Evolutionary conservation across 768 basidiomycete genomes (phyloP), one percentile per base, ranked within the genome.

Genomic region (Tulasnella sp.): DNA sequence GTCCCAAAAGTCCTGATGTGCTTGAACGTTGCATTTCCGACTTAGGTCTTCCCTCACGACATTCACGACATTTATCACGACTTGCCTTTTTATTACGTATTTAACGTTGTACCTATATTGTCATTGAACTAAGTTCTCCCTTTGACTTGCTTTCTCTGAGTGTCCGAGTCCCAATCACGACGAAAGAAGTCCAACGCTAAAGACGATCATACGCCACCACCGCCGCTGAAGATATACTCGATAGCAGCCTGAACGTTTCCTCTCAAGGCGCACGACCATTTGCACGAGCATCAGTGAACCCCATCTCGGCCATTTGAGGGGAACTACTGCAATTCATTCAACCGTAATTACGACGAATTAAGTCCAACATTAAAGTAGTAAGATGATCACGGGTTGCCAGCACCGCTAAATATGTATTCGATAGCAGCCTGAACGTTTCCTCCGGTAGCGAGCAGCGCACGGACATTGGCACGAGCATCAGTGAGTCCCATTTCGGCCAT

Each of bases 401-500:
- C 95, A 57, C 87, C 84, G 77, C 35, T 35, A 35, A 35, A 35
- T 2, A 29, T 67, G 29, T 97, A 95, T 84, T 98, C 96, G 81
- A 98, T 93, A 70, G 96, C 96, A 29, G 90, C 88, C 83, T 98
- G 90, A 23, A 98, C 94, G 81, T 95, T 96, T 15, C 96, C 96
- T n/a, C 90, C 95, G 0, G 95, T 96, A 72, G 94, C 95, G 11
- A 95, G 87, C 61, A 99, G 86, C 5, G 97, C 96, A 5, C 96
- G 88, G 9, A 99, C 87, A 83, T 98, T 99, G 87, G 95, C 93
- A 57, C 89, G 83, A 10, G 95, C 95, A 77, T 97, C 95, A 74
- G 88, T 89, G 84, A 99, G 94, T 1, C 95, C 96, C 97, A 99
- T 98, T 79, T 93, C 93, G 83, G 94, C 92, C 82, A 99, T 84